Evolutionary conservation across 768 basidiomycete species (phyloP).

Genomic region (Pisolithus microcarpus): DNA sequence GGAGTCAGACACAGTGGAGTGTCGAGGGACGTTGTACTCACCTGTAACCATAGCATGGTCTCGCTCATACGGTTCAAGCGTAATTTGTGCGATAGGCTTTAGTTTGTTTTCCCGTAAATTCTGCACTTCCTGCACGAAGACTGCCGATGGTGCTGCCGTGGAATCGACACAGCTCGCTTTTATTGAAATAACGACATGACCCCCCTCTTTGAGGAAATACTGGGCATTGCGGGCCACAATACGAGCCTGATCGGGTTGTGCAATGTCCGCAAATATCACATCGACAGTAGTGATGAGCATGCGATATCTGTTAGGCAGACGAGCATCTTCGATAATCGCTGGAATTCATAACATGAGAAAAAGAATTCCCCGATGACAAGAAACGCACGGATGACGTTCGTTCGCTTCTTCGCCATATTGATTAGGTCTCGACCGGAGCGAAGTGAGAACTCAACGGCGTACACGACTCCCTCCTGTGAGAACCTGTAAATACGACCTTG

Average conservation of each 20-base stretch:
- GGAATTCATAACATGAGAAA: slow-evolving; percentile 2
- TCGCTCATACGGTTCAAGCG: slow-evolving; percentile 87
- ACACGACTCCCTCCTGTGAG: slow-evolving; percentile 83
- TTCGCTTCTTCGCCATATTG: slow-evolving; percentile 98
- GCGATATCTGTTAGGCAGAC: slow-evolving; percentile 92
- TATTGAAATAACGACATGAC: slow-evolving; percentile 93
- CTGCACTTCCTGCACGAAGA: slow-evolving; percentile 86
- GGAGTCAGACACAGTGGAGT: neutral
- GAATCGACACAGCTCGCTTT: slow-evolving; percentile 99
- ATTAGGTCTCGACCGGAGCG: slow-evolving; percentile 97
- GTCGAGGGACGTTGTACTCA: slow-evolving; percentile 25
- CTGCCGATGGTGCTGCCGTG: slow-evolving; percentile 80
- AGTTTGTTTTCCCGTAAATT: slow-evolving; percentile 68
- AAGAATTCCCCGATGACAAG: neutral
- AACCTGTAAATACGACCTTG: slow-evolving; percentile 3
- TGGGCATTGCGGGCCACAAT: slow-evolving; percentile 91
- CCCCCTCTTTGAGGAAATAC: slow-evolving; percentile 91
- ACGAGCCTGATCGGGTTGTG: slow-evolving; percentile 98
- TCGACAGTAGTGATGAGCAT: slow-evolving; percentile 95
- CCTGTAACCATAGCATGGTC: slow-evolving; percentile 89
- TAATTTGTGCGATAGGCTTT: slow-evolving; percentile 94
- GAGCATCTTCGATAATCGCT: slow-evolving; percentile 98
- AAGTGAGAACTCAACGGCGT: slow-evolving; percentile 97
- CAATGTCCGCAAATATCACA: slow-evolving; percentile 96
- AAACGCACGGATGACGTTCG: slow-evolving; percentile 91